These are phyloP conservation scores for Fusarium armeniacum DNA, from an alignment of 2,329 filamentous ascomycete species.

Conservation along the genomic window DNA sequence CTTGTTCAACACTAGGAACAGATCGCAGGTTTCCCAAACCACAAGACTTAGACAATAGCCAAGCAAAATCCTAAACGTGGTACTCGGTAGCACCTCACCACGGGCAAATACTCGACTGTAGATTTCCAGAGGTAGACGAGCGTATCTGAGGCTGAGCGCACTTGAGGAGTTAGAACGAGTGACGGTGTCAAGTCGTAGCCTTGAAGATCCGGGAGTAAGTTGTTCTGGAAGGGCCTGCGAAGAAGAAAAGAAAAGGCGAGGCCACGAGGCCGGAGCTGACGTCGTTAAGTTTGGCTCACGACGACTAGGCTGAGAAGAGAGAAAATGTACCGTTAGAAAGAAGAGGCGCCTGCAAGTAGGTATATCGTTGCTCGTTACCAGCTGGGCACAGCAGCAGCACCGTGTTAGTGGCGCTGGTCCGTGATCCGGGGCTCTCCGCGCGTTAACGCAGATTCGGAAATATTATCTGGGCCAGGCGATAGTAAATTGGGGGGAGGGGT, in stretches of 20 bases:
- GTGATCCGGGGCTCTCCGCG: slow-evolving; percentile 61
- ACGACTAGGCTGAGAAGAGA: slow-evolving; percentile 46
- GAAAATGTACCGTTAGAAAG: slow-evolving; percentile 46
- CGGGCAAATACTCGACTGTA: slow-evolving; percentile 20
- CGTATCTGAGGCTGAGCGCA: slow-evolving; percentile 22
- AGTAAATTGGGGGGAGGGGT: slow-evolving; percentile 56
- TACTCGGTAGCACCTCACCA: slow-evolving; percentile 15
- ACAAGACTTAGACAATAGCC: slow-evolving; percentile 31
- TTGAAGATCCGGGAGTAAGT: slow-evolving; percentile 23
- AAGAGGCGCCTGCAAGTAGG: slow-evolving; percentile 50
- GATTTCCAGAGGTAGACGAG: slow-evolving; percentile 8
- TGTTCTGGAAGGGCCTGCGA: slow-evolving; percentile 46
- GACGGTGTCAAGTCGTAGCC: slow-evolving; percentile 34
- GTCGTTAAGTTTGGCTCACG: slow-evolving; percentile 48
- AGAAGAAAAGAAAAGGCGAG: slow-evolving; percentile 44
- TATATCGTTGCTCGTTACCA: slow-evolving; percentile 54
- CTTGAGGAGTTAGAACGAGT: slow-evolving; percentile 34
- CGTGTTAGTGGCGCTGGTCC: slow-evolving; percentile 55
- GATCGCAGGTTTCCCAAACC: slow-evolving; percentile 36
- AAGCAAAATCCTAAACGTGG: slow-evolving; percentile 25
- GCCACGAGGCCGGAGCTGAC: slow-evolving; percentile 50
- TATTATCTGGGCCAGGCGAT: slow-evolving; percentile 62
- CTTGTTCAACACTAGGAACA: slow-evolving; percentile 41
- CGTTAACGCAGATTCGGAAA: slow-evolving; percentile 64
- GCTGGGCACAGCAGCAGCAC: slow-evolving; percentile 52